Evolutionary conservation across 352 stramenopile species (phyloP), one percentile per base, ranked within the genome.

Genomic region (Phytophthora boehmeriae): DNA sequence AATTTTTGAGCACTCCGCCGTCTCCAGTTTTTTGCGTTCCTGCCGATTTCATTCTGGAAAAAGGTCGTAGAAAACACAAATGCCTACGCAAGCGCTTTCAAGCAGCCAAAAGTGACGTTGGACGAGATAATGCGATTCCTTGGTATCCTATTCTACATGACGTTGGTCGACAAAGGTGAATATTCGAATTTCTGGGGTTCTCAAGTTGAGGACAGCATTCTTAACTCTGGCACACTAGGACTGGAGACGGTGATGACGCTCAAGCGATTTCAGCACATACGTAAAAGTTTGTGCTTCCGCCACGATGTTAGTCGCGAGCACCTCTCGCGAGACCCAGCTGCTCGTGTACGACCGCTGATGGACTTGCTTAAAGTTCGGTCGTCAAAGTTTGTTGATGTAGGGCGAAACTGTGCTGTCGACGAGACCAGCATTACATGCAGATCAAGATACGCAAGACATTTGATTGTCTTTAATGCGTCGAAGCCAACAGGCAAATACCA

Each of bases 51-150:
- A n/a, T n/a, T n/a, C n/a, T n/a, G n/a, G n/a, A n/a, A n/a, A 11
- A n/a, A n/a, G n/a, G n/a, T n/a, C n/a, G n/a, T n/a, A n/a, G n/a
- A n/a, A n/a, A n/a, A n/a, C n/a, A n/a, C n/a, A n/a, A n/a, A n/a
- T n/a, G n/a, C n/a, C n/a, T n/a, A n/a, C n/a, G n/a, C n/a, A n/a
- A n/a, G n/a, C n/a, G n/a, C n/a, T n/a, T n/a, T n/a, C n/a, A n/a
- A n/a, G n/a, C n/a, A n/a, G n/a, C n/a, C n/a, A n/a, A n/a, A n/a
- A n/a, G n/a, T n/a, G n/a, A n/a, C n/a, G n/a, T n/a, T 35, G 30
- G 47, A 54, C 5, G 47, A 54, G 32, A 30, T 54, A 32, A 54
- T 54, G 47, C 14, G 22, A 2, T 44, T 54, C 13, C 20, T 44
- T 8, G 47, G 28, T 5, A 43, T 5, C 10, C 41, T 20, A n/a